Evolutionary conservation across 345 rosid genomes (phyloP), one percentile per base, ranked within the genome.

Genomic region (Euphorbia peplus): DNA sequence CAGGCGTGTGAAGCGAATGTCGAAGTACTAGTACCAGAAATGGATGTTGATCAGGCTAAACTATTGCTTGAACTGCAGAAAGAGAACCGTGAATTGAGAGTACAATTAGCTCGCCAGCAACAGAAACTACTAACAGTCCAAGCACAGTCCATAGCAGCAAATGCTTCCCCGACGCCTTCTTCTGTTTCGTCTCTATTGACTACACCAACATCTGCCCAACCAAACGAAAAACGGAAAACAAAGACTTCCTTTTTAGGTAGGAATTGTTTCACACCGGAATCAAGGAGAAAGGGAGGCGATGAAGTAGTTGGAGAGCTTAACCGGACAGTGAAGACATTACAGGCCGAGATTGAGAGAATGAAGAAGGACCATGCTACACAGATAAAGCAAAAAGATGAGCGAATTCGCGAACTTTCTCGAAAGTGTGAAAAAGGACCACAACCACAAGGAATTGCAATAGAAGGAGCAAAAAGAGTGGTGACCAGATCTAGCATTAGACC

Each of bases 81-180:
- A 75, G 93, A 90, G 77, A 93, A 90, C 72, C 81, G 93, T 9
- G 97, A 93, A 64, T 68, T 93, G 77, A 81, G 93, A 66, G 88
- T 83, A 0, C 96, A 87, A 70, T 78, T 90, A 54, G 93, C 83
- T 28, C 81, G 83, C 29, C 96, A 86, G 75, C 93, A 90, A 68
- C 88, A 90, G 53, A 88, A 87, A 80, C 76, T 93, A 55, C 80
- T 85, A 19, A 69, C 86, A 51, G 83, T 90, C 47, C 86, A 93
- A 80, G 92, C 92, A 41, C 89, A 89, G 65, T 73, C 84, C 54
- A 57, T 90, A 69, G 95, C 95, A 53, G 88, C 87, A 56, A 83
- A 83, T 65, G 63, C 83, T 28, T 87, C 92, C 32, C 84, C 84
- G 30, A 87, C 97, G 14, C 97, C 96, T 18, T 79, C 96, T 57